These are phyloP conservation scores for Trichoderma parareesei DNA, from an alignment of 495 filamentous ascomycete species.

Conservation along the genomic window DNA sequence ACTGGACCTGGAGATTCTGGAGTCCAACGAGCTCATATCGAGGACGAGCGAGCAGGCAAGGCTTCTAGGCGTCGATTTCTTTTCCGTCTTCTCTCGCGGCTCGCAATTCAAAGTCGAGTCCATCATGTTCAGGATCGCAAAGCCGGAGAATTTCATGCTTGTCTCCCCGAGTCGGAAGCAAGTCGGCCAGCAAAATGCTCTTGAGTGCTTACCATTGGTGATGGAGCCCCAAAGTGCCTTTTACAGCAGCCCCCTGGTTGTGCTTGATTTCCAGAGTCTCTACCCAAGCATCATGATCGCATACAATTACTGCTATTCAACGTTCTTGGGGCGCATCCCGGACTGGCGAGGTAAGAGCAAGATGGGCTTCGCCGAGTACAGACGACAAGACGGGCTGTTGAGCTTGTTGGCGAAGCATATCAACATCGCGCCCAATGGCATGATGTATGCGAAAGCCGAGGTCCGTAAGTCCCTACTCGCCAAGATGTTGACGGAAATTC, in stretches of 20 bases:
- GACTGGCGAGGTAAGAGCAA: constrained; percentile 88
- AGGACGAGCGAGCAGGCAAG: constrained; percentile 92
- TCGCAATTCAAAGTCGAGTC: constrained; percentile 98
- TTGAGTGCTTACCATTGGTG: constrained; percentile 90
- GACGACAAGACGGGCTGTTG: constrained; percentile 63
- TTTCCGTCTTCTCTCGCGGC: constrained; percentile 85
- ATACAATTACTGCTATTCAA: constrained; percentile 99
- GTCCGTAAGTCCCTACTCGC: constrained; percentile 86
- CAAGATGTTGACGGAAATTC: constrained; percentile 92
- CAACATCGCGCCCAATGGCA: constrained; percentile 92
- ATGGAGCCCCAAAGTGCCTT: constrained; percentile 98
- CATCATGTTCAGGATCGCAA: constrained; percentile 96
- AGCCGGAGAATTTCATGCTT: constrained; percentile 89
- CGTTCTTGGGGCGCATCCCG: constrained; percentile 77
- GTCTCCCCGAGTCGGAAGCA: constrained; percentile 86
- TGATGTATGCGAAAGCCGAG: constrained; percentile 83
- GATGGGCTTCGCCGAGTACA: constrained; percentile 85
- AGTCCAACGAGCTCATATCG: constrained; percentile 79
- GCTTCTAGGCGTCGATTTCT: constrained; percentile 90
- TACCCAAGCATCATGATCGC: constrained; percentile 99
- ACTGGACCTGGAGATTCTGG: constrained; percentile 83
- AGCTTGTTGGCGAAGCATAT: constrained; percentile 76
- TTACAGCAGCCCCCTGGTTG: constrained; percentile 80
- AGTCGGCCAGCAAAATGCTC: constrained; percentile 86
- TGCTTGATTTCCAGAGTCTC: constrained; percentile 91